These are phyloP conservation scores for Claviceps sp. DNA, from an alignment of 2,329 filamentous ascomycete genomes.

Conservation along the genomic window DNA sequence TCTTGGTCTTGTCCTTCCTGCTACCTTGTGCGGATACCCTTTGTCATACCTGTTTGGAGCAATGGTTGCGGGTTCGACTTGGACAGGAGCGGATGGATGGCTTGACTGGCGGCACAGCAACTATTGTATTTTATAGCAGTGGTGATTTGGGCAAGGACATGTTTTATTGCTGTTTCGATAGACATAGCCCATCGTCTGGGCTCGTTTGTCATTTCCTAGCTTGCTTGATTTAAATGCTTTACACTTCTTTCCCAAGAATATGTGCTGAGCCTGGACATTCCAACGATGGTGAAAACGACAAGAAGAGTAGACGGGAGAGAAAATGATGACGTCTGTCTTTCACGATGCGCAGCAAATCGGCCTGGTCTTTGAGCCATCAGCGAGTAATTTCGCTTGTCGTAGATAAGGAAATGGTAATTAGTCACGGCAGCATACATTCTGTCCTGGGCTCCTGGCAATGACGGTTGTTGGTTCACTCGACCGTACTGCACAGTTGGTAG, in stretches of 20 bases:
- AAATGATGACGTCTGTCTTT: too few relatives aligned
- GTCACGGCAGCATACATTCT: too few relatives aligned
- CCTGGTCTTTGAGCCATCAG: too few relatives aligned
- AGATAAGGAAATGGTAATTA: too few relatives aligned
- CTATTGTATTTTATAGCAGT: constrained; percentile 29
- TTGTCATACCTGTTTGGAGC: constrained; percentile 18
- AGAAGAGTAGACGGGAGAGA: too few relatives aligned
- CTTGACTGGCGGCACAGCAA: constrained; percentile 17
- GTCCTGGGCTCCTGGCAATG: too few relatives aligned
- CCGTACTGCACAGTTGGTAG: too few relatives aligned
- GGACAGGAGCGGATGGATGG: constrained; percentile 20
- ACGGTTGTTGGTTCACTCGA: too few relatives aligned
- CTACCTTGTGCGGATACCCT: constrained; percentile 16
- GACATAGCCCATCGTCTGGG: constrained; percentile 16
- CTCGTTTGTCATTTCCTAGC: constrained; percentile 25
- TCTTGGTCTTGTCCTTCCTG: constrained; percentile 11
- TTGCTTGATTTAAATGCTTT: constrained; percentile 24
- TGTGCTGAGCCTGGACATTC: not conserved
- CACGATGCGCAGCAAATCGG: too few relatives aligned
- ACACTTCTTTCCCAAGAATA: constrained; percentile 3
- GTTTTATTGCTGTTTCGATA: constrained; percentile 19
- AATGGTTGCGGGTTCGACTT: constrained; percentile 18
- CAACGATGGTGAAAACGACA: too few relatives aligned
- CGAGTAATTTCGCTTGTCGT: too few relatives aligned
- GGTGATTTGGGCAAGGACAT: constrained; percentile 19